Evolutionary conservation across 23 red algal species (phyloP).

Genomic region (Cyanidium caldarium): DNA sequence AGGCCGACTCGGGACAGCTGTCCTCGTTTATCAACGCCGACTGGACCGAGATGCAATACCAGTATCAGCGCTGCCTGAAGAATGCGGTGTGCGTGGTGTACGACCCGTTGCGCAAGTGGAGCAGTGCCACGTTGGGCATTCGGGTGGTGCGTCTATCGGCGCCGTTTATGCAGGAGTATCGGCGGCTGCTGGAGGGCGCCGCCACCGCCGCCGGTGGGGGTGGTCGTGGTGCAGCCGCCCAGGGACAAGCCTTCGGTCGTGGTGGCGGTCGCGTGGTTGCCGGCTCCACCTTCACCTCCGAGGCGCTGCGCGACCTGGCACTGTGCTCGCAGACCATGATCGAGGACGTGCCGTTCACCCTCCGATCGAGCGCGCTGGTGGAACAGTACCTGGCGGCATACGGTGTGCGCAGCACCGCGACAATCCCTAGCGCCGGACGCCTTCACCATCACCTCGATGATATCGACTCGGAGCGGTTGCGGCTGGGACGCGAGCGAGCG

Average conservation of each 20-base stretch:
- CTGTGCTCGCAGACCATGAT: constrained; percentile 33
- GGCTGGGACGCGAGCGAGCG: constrained; percentile 47
- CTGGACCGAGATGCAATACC: constrained; percentile 96
- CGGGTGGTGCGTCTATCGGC: constrained; percentile 66
- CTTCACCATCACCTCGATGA: neutral
- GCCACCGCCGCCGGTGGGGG: neutral
- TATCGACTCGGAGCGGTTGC: constrained; percentile 34
- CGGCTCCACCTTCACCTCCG: neutral
- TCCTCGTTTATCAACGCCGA: constrained; percentile 70
- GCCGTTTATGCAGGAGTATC: constrained; percentile 43
- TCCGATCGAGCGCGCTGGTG: constrained; percentile 44
- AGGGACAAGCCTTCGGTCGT: neutral
- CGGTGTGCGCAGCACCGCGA: too few relatives aligned
- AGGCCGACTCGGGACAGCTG: constrained; percentile 44
- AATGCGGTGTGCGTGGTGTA: constrained; percentile 88
- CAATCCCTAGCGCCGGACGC: too few relatives aligned
- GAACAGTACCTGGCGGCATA: constrained; percentile 44
- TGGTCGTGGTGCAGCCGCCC: neutral
- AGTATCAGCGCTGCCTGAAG: constrained; percentile 62
- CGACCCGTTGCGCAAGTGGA: constrained; percentile 59
- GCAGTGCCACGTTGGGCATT: constrained; percentile 45
- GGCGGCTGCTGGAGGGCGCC: constrained; percentile 14
- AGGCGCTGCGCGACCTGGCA: constrained; percentile 6
- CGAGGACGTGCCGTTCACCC: constrained; percentile 59
- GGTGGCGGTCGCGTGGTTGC: neutral